Evolutionary conservation across 257 asterid species (phyloP), one percentile per base, ranked within the genome.

Genomic region (Petunia axillaris): DNA sequence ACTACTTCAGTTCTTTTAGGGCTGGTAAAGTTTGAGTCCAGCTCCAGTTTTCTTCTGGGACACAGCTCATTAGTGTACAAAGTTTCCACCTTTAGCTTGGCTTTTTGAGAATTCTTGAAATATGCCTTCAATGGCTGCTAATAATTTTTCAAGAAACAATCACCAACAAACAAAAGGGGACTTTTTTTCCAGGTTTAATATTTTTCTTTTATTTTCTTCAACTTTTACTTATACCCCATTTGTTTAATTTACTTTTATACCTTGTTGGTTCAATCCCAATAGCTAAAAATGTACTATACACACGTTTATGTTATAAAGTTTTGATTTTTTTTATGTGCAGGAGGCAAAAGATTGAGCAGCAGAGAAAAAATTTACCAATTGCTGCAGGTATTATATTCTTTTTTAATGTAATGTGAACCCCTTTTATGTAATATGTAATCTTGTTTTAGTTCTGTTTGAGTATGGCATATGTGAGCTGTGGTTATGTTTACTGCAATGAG

Each of bases 61-160:
- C 25, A 25, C 25, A 25, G 25, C 25, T 25, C 25, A 25, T 25
- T 25, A 25, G 25, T 25, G 25, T 25, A 25, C 25, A 25, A 25
- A 25, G 25, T 25, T 25, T 25, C 25, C 25, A 25, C 25, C 25
- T 25, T 25, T 25, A 25, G 25, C 25, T 25, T 25, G 25, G 25
- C 25, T 67, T 41, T 52, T 52, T 9, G 75, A 57, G 50, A 25
- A 40, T 39, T 40, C 55, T 54, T 40, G 16, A 57, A 6, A 62
- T 3, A 92, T 92, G 97, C 95, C 97, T 76, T 87, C 95, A 60
- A 88, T 91, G 97, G 86, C 91, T 57, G 75, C 92, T 81, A 83
- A 82, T 65, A 83, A 74, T 77, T 79, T 83, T 59, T 60, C 76
- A 2, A 86, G 80, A 35, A 79, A 57, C 76, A 80, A 86, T 15